Evolutionary conservation across 2,329 filamentous ascomycete species (phyloP).

Genomic region (Hymenoscyphus scutula): DNA sequence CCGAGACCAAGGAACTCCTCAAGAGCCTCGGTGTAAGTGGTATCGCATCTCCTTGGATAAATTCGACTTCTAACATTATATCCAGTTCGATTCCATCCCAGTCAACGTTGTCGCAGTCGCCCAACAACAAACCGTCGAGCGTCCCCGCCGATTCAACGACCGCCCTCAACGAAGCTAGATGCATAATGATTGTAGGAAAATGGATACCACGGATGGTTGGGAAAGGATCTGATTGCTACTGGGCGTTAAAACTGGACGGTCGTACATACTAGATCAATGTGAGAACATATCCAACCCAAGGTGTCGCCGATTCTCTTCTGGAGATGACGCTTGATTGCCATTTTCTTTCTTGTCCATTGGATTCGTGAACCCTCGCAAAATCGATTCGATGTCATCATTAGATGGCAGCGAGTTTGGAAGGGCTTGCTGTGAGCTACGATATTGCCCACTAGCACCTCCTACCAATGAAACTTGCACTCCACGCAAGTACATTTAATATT

Average conservation of each 20-base stretch:
- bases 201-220: slow-evolving; percentile 25
- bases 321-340: slow-evolving; percentile 95
- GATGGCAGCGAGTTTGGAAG: neutral
- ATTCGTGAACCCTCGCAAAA: slow-evolving; percentile 17
- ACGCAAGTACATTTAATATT: too few relatives aligned
- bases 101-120: slow-evolving; percentile 92
- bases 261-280: slow-evolving; percentile 54
- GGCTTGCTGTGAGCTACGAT: neutral
- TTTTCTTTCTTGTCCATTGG: slow-evolving; percentile 37
- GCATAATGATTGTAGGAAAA: slow-evolving; percentile 21
- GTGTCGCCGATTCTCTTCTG: slow-evolving; percentile 82
- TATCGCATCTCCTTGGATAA: slow-evolving; percentile 7
- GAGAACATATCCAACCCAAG: slow-evolving; percentile 64
- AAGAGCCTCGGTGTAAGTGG: slow-evolving; percentile 96
- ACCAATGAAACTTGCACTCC: too few relatives aligned
- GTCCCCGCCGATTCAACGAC: slow-evolving; percentile 74
- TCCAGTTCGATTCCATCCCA: slow-evolving; percentile 92
- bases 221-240: slow-evolving; percentile 33
- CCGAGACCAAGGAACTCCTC: slow-evolving; percentile 97
- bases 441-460: slow-evolving; percentile 7
- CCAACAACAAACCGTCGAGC: slow-evolving; percentile 84
- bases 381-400: too few relatives aligned
- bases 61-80: slow-evolving; percentile 33
- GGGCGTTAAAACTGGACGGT: slow-evolving; percentile 33
- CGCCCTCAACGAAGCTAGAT: slow-evolving; percentile 50